Conservation (phyloP, 1,284 basidiomycete species). For the Laetiporus sulphureus region DNA sequence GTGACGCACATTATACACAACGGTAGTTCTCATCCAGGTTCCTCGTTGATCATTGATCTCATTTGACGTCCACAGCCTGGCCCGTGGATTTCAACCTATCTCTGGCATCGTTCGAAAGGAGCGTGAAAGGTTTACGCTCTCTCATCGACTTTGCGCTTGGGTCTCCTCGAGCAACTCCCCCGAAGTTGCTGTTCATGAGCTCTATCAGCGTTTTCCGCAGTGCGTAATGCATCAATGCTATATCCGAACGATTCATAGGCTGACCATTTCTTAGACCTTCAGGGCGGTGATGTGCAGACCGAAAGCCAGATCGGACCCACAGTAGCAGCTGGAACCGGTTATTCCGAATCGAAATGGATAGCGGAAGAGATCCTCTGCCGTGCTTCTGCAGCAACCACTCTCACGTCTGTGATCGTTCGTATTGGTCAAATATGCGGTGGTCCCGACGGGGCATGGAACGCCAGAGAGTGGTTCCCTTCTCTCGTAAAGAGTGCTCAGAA, state of each 20-base stretch:
- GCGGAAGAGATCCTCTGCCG: conserved; percentile 25
- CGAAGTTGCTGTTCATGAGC: conserved; percentile 25
- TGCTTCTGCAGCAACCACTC: conserved; percentile 11
- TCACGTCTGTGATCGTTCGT: conserved; percentile 28
- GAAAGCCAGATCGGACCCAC: neutral
- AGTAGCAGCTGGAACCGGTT: conserved; percentile 28
- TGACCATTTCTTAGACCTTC: conserved; percentile 8
- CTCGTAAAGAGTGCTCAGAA: conserved; percentile 30
- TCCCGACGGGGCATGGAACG: conserved; percentile 34
- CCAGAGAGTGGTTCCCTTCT: conserved; percentile 37
- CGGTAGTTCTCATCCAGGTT: conserved; percentile 5
- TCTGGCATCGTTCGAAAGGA: conserved; percentile 13
- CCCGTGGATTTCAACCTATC: conserved; percentile 28
- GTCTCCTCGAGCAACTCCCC: conserved; percentile 14
- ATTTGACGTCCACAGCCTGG: conserved; percentile 21
- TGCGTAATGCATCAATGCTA: conserved; percentile 5
- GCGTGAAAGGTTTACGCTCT: conserved; percentile 12
- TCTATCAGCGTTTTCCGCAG: conserved; percentile 23
- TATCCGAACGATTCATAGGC: no score
- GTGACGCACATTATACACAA: conserved; percentile 31
- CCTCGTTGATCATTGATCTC: neutral
- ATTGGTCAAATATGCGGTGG: conserved; percentile 36
- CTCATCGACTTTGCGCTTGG: conserved; percentile 20
- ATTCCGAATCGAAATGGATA: conserved; percentile 34
- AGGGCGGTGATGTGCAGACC: conserved; percentile 36